Base-by-base conservation (phyloP, 192 early-diverging fungal species). In the Rhizophagus clarus region DNA sequence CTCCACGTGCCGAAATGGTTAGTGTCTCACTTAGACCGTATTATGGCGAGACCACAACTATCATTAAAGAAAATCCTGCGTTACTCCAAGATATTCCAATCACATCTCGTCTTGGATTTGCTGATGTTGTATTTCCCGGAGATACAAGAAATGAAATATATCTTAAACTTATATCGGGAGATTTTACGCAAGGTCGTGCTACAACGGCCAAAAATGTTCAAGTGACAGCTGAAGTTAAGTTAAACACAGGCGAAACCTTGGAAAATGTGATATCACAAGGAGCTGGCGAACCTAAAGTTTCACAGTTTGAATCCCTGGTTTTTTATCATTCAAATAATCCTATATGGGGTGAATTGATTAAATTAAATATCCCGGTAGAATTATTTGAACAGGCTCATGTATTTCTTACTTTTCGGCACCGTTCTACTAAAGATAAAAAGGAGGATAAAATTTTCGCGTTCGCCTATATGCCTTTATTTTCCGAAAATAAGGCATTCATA, bases 271-370 rank as follows among this genome's bases (percentile, higher is more conserved):
- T 94, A 17, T 83, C 63, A 34, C 75, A 84, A n/a, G 92, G 89
- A 14, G 49, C 83, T 62, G 78, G 87, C 32, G 68, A 83, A 37
- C 56, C 66, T 24, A 69, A 77, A 61, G 73, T 80, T 8, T 81
- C 79, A 6, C 72, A 71, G 11, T 93, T 89, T 77, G 90, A 93
- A 40, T 89, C 88, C 2, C 77, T 90, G 28, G 84, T 94, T 1
- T 91, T 87, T 80, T 89, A 90, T 56, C 91, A 94, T 77, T 85
- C 85, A 24, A 84, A 86, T 49, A 74, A 77, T 61, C 92, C 93
- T 40, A 78, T 73, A 15, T 94, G 92, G 92, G 77, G 77, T 15
- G 93, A 94, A 84, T 89, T 86, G 3, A 82, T 94, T 73, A 85
- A 89, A 40, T 82, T 94, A 15, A 89, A 89, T 62, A 84, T 94